Evolutionary conservation across 2,329 filamentous ascomycete genomes (phyloP), one percentile per base, ranked within the genome.

Genomic region (Ciborinia camelliae): DNA sequence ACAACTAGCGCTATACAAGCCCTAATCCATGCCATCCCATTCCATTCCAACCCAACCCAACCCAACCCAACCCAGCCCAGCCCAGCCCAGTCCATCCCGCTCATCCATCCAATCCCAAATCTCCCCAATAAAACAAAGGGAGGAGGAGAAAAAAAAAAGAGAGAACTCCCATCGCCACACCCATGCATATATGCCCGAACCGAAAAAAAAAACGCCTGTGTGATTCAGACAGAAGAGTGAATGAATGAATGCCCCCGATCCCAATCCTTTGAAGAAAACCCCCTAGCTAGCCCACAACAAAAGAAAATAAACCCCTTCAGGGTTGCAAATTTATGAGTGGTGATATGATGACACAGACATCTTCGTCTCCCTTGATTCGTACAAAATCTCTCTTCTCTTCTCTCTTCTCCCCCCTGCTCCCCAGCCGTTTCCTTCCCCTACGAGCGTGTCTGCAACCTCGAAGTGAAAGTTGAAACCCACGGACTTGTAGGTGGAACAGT

Each of bases 391-490:
- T n/a, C 18, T 28, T n/a, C 2, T 26, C 41, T 45, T 32, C 6
- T 18, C 7, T 30, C 9, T 3, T 5, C 37, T 6, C 18, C 15
- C 9, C 6, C 26, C 28, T 12, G 18, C 9, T 41, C 1, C 26
- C 18, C n/a, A n/a, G n/a, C n/a, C n/a, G n/a, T n/a, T n/a, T n/a
- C 37, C 26, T 35, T 15, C 50, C 7, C n/a, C n/a, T 43, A 57
- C 20, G 53, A 57, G n/a, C 53, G 53, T 43, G 53, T n/a, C 18
- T 57, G 53, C 26, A 57, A 32, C 23, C 53, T 30, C 18, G 37
- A 57, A 30, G 53, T 57, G 43, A 57, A 57, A 15, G 53, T 57
- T 3, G 53, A 57, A 30, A 43, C 26, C 53, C 53, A 57, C 7
- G 53, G 53, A 43, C 53, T 57, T n/a, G 53, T 57, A 32, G 53